Percentiles rank a stretch among this genome's conserved stretches.
These are phyloP conservation scores for Bocquillonia castaneifolia DNA, from an alignment of 441 rosid species.

Conservation along the genomic window DNA sequence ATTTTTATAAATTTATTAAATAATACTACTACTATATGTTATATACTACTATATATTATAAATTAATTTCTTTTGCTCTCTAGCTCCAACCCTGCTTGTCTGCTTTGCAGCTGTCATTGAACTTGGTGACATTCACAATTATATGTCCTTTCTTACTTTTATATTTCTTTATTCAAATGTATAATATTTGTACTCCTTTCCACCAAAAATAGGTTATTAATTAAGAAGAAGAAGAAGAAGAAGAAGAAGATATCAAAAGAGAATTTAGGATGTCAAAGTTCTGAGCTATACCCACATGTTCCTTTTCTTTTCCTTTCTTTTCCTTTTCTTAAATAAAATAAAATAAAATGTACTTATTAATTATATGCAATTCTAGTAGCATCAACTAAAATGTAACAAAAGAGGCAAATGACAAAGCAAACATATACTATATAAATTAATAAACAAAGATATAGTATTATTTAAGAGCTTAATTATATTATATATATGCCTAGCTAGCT, in stretches of 20 bases:
- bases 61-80: conserved; percentile 14
- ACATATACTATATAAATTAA: too few species aligned
- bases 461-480: too few species aligned
- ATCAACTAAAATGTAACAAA: too few species aligned
- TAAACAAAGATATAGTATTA: too few species aligned
- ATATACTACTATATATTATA: background rate
- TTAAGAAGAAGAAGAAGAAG: conserved; percentile 7
- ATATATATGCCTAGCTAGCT: background rate
- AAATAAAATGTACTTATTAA: too few species aligned
- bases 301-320: conserved; percentile 17
- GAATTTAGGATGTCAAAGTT: conserved; percentile 47
- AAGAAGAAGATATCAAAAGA: conserved; percentile 21
- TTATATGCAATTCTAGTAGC: background rate
- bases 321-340: conserved; percentile 1
- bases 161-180: conserved; percentile 27
- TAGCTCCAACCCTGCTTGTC: conserved; percentile 39
- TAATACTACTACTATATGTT: too few species aligned
- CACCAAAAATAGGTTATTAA: background rate
- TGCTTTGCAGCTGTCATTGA: conserved; percentile 51
- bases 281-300: conserved; percentile 31
- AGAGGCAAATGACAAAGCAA: too few species aligned
- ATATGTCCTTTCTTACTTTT: conserved; percentile 22
- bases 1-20: too few species aligned
- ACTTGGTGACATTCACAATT: conserved; percentile 48
- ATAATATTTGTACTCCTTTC: conserved; percentile 18